Conservation (phyloP, 148 eudicot genomes). For the Limonium bicolor region DNA sequence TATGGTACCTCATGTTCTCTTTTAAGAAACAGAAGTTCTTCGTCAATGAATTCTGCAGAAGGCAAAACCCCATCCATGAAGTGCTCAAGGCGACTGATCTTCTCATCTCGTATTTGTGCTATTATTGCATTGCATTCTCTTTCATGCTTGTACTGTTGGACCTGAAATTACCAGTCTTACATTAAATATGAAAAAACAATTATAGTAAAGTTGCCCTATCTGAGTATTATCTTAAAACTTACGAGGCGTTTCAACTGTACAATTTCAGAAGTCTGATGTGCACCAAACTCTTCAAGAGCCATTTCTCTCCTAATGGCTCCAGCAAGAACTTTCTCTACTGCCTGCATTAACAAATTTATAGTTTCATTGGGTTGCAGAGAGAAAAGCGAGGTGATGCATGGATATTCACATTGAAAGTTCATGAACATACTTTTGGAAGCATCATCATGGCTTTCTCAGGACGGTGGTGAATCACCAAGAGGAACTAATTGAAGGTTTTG, state of each 20-base stretch:
- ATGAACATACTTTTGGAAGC: slow-evolving; percentile 70
- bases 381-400: too few relatives aligned
- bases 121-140: slow-evolving; percentile 89
- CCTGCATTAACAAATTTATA: slow-evolving; percentile 44
- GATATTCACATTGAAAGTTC: too few relatives aligned
- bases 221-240: slow-evolving; percentile 12
- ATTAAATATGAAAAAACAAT: too few relatives aligned
- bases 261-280: slow-evolving; percentile 72
- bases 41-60: slow-evolving; percentile 71
- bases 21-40: slow-evolving; percentile 53
- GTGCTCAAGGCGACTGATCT: slow-evolving; percentile 84
- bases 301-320: slow-evolving; percentile 97
- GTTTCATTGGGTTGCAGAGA: neutral
- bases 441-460: slow-evolving; percentile 41
- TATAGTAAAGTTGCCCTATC: too few relatives aligned
- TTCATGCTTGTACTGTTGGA: slow-evolving; percentile 95
- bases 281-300: slow-evolving; percentile 83
- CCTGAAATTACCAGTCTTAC: too few relatives aligned
- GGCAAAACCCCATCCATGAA: slow-evolving; percentile 91
- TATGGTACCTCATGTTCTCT: slow-evolving; percentile 90
- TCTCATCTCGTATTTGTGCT: slow-evolving; percentile 83
- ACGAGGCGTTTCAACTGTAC: slow-evolving; percentile 81
- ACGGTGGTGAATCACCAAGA: slow-evolving; percentile 30
- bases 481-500: slow-evolving; percentile 65
- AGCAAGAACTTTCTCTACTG: slow-evolving; percentile 85